Evolutionary conservation across 176 grass and related monocot species (phyloP), one percentile per base, ranked within the genome.

Genomic region (Zea luxurians): DNA sequence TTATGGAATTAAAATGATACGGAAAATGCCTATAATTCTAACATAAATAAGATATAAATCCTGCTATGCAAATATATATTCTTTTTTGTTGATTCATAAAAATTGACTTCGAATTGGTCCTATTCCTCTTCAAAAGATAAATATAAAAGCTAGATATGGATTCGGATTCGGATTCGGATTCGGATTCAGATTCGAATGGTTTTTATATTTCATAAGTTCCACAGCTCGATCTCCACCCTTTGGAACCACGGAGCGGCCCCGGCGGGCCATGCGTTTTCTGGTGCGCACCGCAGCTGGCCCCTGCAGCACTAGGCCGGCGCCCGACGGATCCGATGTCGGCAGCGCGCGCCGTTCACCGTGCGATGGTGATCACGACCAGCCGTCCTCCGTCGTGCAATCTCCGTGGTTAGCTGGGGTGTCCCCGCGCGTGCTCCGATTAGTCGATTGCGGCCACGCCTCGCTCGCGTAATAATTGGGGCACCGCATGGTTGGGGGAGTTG

Each of bases 321-420:
- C 37, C 40, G 66, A 46, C 9, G 18, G 42, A 48, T 43, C 53
- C 16, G 53, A 8, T 77, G 73, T 77, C 73, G 74, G 64, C 73
- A 68, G 48, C 71, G 49, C 36, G 20, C 40, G 8, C 49, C 15
- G 13, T 66, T 16, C 69, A 18, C 15, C 16, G 4, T 13, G 20
- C 41, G 66, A 70, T 53, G 37, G 10, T 17, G 54, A 7, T 63
- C 71, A 45, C 15, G 10, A 52, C 35, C 61, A 1, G 58, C 69
- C 38, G 35, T 37, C 68, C 66, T 43, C 55, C 55, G 52, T n/a
- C n/a, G n/a, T n/a, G n/a, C 44, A 62, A 49, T 35, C 17, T 52
- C 15, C 41, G 48, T 7, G 34, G 12, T 21, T 18, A 27, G 27
- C 27, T 27, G 27, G 27, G 27, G 27, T 27, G 27, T 27, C 27